Evolutionary conservation across 2,329 filamentous ascomycete species (phyloP).

Genomic region (Biscogniauxia mediterranea): DNA sequence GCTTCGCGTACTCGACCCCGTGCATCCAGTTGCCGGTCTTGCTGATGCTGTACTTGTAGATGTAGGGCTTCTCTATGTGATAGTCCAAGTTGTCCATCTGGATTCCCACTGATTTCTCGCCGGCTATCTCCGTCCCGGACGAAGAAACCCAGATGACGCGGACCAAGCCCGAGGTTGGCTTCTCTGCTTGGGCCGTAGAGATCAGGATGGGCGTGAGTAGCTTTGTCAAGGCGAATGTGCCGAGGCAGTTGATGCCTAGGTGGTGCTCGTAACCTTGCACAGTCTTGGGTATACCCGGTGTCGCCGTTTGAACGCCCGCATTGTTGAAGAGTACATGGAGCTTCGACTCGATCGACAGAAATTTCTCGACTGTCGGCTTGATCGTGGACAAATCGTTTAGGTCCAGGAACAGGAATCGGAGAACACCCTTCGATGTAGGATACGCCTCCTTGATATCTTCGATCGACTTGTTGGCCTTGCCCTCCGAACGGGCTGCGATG

Average conservation of each 20-base stretch:
- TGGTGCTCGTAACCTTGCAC: slow-evolving; percentile 32
- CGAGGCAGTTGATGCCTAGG: slow-evolving; percentile 30
- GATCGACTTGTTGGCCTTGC: slow-evolving; percentile 10
- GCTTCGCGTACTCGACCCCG: slow-evolving; percentile 12
- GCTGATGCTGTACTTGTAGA: slow-evolving; percentile 18
- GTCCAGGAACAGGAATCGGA: slow-evolving; percentile 38
- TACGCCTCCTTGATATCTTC: slow-evolving; percentile 28
- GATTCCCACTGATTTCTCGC: slow-evolving; percentile 18
- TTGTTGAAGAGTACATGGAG: slow-evolving; percentile 42
- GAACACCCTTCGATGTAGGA: slow-evolving; percentile 30
- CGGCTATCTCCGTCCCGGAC: slow-evolving; percentile 13
- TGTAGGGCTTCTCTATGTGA: slow-evolving; percentile 10
- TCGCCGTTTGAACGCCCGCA: slow-evolving; percentile 37
- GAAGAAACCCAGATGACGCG: slow-evolving; percentile 31
- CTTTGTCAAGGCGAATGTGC: slow-evolving; percentile 28
- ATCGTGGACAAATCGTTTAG: slow-evolving; percentile 39
- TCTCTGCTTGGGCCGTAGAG: slow-evolving; percentile 20
- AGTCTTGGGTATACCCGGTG: slow-evolving; percentile 24
- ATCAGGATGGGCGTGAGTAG: slow-evolving; percentile 24
- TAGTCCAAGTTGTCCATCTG: slow-evolving; percentile 24
- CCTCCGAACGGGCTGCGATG: slow-evolving; percentile 9
- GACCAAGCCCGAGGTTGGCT: slow-evolving; percentile 7
- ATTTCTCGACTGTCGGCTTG: slow-evolving; percentile 36
- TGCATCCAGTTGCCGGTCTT: slow-evolving; percentile 15
- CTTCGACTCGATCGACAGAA: slow-evolving; percentile 33